Conservation (phyloP, 768 basidiomycete genomes). For the Dentipellis fragilis region DNA sequence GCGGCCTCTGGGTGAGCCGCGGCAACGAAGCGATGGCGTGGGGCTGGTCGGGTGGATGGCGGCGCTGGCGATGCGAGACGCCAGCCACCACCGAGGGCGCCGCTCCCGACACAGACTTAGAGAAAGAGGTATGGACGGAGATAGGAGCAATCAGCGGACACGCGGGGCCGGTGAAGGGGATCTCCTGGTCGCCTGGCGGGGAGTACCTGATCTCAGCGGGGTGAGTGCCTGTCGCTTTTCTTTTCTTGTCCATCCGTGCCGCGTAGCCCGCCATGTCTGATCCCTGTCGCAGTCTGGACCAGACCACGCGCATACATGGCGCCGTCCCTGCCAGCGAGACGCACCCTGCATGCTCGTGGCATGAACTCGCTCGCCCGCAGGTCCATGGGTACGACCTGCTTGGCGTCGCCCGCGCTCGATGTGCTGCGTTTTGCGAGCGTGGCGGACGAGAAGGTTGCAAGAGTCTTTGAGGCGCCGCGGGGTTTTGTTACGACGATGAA, state of each 20-base stretch:
- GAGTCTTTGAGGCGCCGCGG: slow-evolving; percentile 86
- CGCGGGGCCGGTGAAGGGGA: slow-evolving; percentile 62
- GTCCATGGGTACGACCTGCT: slow-evolving; percentile 94
- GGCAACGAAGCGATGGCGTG: slow-evolving; percentile 66
- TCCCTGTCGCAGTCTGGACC: slow-evolving; percentile 54
- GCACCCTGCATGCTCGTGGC: slow-evolving; percentile 45
- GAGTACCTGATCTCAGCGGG: slow-evolving; percentile 81
- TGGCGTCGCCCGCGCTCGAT: slow-evolving; percentile 64
- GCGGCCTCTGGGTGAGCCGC: slow-evolving; percentile 66
- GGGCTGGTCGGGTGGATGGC: slow-evolving; percentile 94
- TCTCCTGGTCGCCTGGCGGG: slow-evolving; percentile 82
- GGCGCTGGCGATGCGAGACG: slow-evolving; percentile 59
- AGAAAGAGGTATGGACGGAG: slow-evolving; percentile 58
- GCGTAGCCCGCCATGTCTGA: background rate
- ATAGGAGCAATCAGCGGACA: slow-evolving; percentile 81
- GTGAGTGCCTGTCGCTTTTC: slow-evolving; percentile 30
- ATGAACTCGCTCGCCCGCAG: slow-evolving; percentile 87
- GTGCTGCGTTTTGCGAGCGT: slow-evolving; percentile 78
- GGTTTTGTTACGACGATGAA: slow-evolving; percentile 64
- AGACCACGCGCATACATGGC: slow-evolving; percentile 86
- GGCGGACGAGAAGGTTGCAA: slow-evolving; percentile 92
- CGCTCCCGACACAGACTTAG: slow-evolving; percentile 5
- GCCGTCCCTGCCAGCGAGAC: slow-evolving; percentile 24
- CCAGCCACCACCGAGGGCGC: background rate
- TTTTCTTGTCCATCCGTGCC: background rate